Evolutionary conservation across 148 eudicot genomes (phyloP), one percentile per base, ranked within the genome.

Genomic region (Vaccinium myrtillus): DNA sequence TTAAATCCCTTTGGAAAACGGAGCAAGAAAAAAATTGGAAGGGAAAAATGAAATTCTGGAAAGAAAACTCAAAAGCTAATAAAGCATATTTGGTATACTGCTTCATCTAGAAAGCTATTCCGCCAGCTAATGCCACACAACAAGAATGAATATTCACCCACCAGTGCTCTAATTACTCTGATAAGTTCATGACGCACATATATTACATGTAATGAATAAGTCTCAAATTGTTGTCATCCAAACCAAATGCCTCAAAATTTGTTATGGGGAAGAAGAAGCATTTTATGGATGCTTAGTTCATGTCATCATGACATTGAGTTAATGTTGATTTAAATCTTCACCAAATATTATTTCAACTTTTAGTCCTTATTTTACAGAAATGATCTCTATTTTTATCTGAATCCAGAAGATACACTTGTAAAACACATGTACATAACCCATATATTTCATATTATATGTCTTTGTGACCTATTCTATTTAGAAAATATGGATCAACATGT

Each of bases 161-260:
- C n/a, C 14, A 18, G 46, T 53, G n/a, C 13, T 76, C 25, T 16
- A 79, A 63, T n/a, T 54, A 79, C 81, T 14, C n/a, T 55, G 48
- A 79, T 9, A 79, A 54, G 21, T 51, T 16, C 16, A 27, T 15
- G 67, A 27, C 6, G 21, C 7, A 14, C 21, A 55, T 19, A 16
- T 55, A 30, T 50, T 50, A 69, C 9, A 69, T 27, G 74, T 69
- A 69, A 27, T 69, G 6, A 12, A 27, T 12, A 21, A 61, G 16
- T 30, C 75, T 69, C 75, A 69, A 69, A 69, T 69, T 69, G 39
- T 69, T 25, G 15, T 69, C 75, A 30, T 30, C 61, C 59, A 78
- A 78, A 14, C 46, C 36, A 78, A 78, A n/a, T 77, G 58, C 80
- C 76, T 73, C 32, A 53, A 53, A 23, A 25, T 6, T 25, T 5